A percentile compares a stretch with the other conserved stretches of the same genome.
Evolutionary conservation across 75 land plant genomes (phyloP).

Genomic region (Pseudotsuga menziesii): DNA sequence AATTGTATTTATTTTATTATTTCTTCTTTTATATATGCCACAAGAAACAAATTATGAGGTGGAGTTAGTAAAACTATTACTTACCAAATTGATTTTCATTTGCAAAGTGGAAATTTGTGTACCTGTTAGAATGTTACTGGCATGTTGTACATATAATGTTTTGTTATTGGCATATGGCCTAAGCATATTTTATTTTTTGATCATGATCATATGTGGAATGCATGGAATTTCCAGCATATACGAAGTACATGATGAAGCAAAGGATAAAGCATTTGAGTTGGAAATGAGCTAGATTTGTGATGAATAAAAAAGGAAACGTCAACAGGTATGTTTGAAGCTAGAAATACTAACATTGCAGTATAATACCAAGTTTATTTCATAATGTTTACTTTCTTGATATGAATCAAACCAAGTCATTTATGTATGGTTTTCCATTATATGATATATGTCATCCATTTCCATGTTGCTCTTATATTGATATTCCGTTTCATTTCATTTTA

Average conservation of each 20-base stretch:
- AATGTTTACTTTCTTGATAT: not conserved
- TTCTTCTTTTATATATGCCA: not conserved
- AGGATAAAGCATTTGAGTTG: slow-evolving; percentile 94
- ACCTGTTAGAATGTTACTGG: not conserved
- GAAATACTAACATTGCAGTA: not conserved
- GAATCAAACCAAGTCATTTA: not conserved
- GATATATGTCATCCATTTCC: not conserved
- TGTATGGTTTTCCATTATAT: not conserved
- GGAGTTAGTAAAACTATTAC: not conserved
- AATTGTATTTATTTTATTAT: not conserved
- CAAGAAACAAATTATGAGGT: not conserved
- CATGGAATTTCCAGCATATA: slow-evolving; percentile 52
- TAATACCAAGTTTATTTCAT: not conserved
- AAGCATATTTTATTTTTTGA: not conserved
- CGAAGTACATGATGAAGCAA: slow-evolving; percentile 89
- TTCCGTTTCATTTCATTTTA: too few species aligned
- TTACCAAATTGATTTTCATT: not conserved
- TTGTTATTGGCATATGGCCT: not conserved
- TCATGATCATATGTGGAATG: not conserved
- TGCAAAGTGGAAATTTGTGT: not conserved
- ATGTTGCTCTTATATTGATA: too few species aligned
- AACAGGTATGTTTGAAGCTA: slow-evolving; percentile 46
- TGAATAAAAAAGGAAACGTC: slow-evolving; percentile 81
- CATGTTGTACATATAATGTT: not conserved
- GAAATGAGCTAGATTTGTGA: slow-evolving; percentile 97